A percentile compares a stretch with the other conserved stretches of the same genome.
These are phyloP conservation scores for Wallacemonas sp. DNA, from an alignment of 208 protist genomes.

Conservation along the genomic window DNA sequence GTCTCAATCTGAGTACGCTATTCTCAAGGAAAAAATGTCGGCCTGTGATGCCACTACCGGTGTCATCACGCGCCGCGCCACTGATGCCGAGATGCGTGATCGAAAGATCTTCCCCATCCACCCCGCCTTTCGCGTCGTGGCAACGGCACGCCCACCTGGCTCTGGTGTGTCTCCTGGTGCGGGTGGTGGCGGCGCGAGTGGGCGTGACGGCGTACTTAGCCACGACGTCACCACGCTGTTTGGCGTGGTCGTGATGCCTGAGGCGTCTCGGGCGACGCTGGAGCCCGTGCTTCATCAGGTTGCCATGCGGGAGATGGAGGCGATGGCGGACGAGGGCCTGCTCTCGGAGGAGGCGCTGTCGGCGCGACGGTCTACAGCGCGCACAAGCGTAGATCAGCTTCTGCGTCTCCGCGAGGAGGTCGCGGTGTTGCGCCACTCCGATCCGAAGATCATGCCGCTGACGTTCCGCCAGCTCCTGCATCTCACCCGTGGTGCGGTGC, in stretches of 20 bases:
- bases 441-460: constrained; percentile 72
- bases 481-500: constrained; percentile 52
- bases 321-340: constrained; percentile 12
- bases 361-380: not conserved
- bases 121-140: constrained; percentile 89
- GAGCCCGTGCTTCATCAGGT: constrained; percentile 51
- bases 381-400: constrained; percentile 24
- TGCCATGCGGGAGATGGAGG: constrained; percentile 29
- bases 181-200: constrained; percentile 12
- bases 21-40: constrained; percentile 48
- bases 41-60: constrained; percentile 13
- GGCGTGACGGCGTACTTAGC: constrained; percentile 54
- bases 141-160: constrained; percentile 58
- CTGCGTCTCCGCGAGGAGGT: constrained; percentile 51
- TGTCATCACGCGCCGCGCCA: constrained; percentile 12
- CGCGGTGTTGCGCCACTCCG: constrained; percentile 39
- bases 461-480: constrained; percentile 73
- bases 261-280: constrained; percentile 32
- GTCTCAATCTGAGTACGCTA: constrained; percentile 47
- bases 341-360: not conserved
- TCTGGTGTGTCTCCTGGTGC: constrained; percentile 6
- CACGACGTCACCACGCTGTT: constrained; percentile 90
- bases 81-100: constrained; percentile 48
- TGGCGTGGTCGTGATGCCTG: constrained; percentile 78
- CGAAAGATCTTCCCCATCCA: constrained; percentile 80